A percentile compares a stretch with the other conserved stretches of the same genome.
Evolutionary conservation across 371 early-diverging fungal genomes (phyloP).

Genomic region (Actinomortierella ambigua): DNA sequence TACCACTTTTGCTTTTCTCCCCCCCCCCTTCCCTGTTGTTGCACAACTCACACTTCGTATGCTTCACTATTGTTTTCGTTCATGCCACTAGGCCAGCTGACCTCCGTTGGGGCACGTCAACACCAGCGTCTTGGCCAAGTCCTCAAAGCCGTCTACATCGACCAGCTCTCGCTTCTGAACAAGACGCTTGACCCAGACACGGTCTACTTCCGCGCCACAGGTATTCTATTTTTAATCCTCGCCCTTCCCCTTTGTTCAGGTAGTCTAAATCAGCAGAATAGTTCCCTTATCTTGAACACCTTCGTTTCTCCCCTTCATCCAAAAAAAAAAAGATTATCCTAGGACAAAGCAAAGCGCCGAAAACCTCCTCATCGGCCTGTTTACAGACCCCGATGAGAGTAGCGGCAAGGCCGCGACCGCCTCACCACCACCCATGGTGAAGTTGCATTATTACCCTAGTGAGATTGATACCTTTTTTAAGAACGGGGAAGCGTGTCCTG

Average conservation of each 20-base stretch:
- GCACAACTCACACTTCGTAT: too few species aligned
- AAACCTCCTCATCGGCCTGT: constrained; percentile 55
- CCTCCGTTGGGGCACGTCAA: constrained; percentile 55
- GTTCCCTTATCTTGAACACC: background rate
- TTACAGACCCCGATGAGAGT: constrained; percentile 23
- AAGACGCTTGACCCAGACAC: constrained; percentile 22
- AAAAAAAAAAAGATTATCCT: constrained; percentile 47
- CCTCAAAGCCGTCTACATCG: constrained; percentile 57
- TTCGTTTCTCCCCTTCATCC: background rate
- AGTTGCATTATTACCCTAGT: constrained; percentile 47
- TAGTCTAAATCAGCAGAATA: background rate
- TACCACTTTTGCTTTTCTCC: too few species aligned
- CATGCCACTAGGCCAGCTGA: constrained; percentile 49
- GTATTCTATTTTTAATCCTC: constrained; percentile 8
- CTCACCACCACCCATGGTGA: constrained; percentile 38
- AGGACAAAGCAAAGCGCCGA: constrained; percentile 62
- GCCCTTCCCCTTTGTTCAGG: background rate
- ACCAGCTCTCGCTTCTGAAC: constrained; percentile 51
- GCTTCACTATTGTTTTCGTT: background rate
- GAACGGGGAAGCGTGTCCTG: constrained; percentile 52
- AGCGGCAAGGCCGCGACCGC: constrained; percentile 3
- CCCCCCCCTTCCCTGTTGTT: too few species aligned
- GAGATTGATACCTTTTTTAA: constrained; percentile 55
- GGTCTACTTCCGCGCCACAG: constrained; percentile 35
- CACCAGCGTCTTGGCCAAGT: constrained; percentile 52